Evolutionary conservation across 75 land plant genomes (phyloP), one percentile per base, ranked within the genome.

Genomic region (Pseudotsuga menziesii): DNA sequence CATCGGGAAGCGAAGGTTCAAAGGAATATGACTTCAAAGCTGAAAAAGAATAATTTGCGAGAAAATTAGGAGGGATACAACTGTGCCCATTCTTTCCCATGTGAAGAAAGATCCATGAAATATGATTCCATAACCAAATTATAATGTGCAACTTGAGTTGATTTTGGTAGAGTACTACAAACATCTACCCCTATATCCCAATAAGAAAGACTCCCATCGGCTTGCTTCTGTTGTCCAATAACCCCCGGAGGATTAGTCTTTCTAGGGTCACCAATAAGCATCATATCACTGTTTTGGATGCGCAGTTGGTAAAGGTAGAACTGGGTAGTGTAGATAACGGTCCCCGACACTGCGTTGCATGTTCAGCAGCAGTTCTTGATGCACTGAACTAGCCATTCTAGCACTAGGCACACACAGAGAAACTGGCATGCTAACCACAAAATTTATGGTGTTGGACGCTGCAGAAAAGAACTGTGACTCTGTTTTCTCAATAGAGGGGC

Each of bases 221-320:
- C 11, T 5, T 36, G 71, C 71, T 66, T 66, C 71, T 66, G 71
- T 66, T 66, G 71, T 36, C 71, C 71, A 66, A 66, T 66, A 66
- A 66, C 44, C 35, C 71, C 71, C 17, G 39, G 44, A 17, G 70
- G 16, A 66, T 66, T 36, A 20, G 20, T 8, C 29, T 67, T 67
- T 20, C 71, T 11, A 20, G 20, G 1, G 7, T 44, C 41, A 67
- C 22, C 71, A 0, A 19, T 67, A 19, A 39, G 9, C 23, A 36
- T 67, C 11, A 5, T 17, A 36, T 67, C 71, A 19, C 7, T 9
- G n/a, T 67, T 67, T 22, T 20, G 22, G n/a, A 39, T 35, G 22
- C 71, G 22, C 71, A 39, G 23, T 11, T 67, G 48, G 44, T 67
- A 36, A 67, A 19, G 4, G 71, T 67, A 44, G n/a, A 44, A n/a